phyloP scores from a whole-genome alignment of 108 stramenopile genomes.

The Chaetoceros tenuissimus region DNA sequence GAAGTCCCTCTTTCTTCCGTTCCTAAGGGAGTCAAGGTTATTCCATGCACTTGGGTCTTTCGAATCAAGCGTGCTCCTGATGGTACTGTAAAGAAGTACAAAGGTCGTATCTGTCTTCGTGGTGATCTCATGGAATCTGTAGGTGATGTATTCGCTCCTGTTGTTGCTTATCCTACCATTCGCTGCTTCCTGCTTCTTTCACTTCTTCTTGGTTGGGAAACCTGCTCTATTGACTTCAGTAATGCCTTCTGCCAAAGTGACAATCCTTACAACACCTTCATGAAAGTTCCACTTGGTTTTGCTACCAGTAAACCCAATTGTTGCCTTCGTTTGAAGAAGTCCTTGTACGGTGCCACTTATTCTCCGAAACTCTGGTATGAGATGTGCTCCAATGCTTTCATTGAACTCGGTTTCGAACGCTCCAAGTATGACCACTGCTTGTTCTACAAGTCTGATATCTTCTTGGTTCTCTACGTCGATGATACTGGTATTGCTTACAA shows the following conservation, averaged over 20 bases:
- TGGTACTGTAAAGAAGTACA: slow-evolving; percentile 20
- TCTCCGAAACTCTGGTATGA: slow-evolving; percentile 16
- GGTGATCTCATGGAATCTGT: slow-evolving; percentile 17
- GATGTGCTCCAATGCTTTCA: neutral
- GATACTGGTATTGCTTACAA: slow-evolving; percentile 9
- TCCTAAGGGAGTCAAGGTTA: neutral
- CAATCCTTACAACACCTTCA: slow-evolving; percentile 4
- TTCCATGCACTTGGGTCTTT: slow-evolving; percentile 26
- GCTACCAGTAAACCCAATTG: neutral
- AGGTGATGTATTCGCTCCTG: slow-evolving; percentile 33
- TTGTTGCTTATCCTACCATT: slow-evolving; percentile 33
- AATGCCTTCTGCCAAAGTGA: slow-evolving; percentile 16
- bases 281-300: slow-evolving; percentile 15
- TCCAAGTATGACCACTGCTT: slow-evolving; percentile 25
- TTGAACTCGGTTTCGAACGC: slow-evolving; percentile 1
- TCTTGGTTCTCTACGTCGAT: slow-evolving; percentile 34
- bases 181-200: slow-evolving; percentile 9
- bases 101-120: slow-evolving; percentile 22
- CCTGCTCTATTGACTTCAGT: slow-evolving; percentile 16
- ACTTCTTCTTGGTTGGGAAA: neutral
- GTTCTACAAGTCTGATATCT: slow-evolving; percentile 15
- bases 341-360: slow-evolving; percentile 13
- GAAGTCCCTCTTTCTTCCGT: slow-evolving; percentile 4
- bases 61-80: slow-evolving; percentile 16
- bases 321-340: slow-evolving; percentile 17